A percentile compares a stretch with the other conserved stretches of the same genome.
Conservation (phyloP, 129 eudicot genomes). For the Lactuca sativa region DNA sequence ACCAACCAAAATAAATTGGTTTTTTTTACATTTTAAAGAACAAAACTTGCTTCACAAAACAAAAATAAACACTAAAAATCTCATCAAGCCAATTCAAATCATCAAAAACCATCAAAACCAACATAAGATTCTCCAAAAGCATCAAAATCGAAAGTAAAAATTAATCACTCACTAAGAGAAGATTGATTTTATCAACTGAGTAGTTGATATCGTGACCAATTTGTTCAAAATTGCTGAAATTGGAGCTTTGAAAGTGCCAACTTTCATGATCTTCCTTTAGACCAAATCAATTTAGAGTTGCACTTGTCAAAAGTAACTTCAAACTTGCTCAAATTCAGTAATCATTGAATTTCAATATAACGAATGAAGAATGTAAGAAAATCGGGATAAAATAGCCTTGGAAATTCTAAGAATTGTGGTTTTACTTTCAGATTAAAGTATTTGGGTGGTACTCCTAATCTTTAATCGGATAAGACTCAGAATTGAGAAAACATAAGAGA, state of each 20-base stretch:
- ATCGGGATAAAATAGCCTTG: no score
- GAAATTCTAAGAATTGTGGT: no score
- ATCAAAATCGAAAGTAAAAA: conserved; percentile 30
- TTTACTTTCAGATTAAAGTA: no score
- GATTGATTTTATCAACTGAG: not conserved
- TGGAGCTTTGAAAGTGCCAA: conserved; percentile 16
- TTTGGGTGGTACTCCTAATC: no score
- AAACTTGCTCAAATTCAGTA: no score
- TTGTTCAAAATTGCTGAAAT: conserved; percentile 11
- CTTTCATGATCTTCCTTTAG: conserved; percentile 27
- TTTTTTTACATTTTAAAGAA: not conserved
- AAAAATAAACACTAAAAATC: conserved; percentile 21
- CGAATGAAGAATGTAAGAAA: no score
- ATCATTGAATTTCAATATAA: no score
- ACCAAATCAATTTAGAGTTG: conserved; percentile 13
- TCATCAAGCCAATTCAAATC: conserved; percentile 40
- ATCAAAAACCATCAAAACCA: conserved; percentile 46
- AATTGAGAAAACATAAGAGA: no score
- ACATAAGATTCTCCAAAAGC: conserved; percentile 15
- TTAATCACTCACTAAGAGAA: not conserved
- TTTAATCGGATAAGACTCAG: no score
- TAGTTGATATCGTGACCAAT: conserved; percentile 19
- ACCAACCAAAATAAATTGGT: not conserved
- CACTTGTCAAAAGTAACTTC: no score
- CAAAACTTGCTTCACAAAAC: conserved; percentile 27